Evolutionary conservation across 768 basidiomycete genomes (phyloP), one percentile per base, ranked within the genome.

Genomic region (Exidia glandulosa): DNA sequence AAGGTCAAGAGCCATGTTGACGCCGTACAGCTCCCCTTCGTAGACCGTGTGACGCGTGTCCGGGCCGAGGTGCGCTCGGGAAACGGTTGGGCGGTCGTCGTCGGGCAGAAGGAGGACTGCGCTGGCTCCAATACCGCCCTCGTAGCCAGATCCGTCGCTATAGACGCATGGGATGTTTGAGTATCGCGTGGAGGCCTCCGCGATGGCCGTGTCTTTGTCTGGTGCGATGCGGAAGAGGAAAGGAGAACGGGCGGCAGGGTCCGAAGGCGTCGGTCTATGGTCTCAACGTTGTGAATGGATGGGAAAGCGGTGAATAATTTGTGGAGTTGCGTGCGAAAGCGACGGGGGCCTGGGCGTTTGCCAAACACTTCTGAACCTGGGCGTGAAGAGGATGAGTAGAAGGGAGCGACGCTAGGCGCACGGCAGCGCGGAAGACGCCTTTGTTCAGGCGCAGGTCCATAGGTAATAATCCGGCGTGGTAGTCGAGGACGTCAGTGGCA

Each of bases 41-140:
- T 50, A 62, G 12, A 62, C 61, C 23, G 59, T 62, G 50, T 62
- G 59, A 3, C 54, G 13, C 16, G n/a, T 36, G 12, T 14, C 25
- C 4, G 10, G 19, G 7, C 61, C 61, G 13, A 62, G 33, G 29
- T 55, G 31, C 3, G 37, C 25, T 32, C 47, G 59, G 5, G 32
- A 9, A 2, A 37, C n/a, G 3, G 4, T 19, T 14, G 30, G 29
- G 13, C 10, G 13, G 10, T 30, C 27, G 37, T 45, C 48, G 32
- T 54, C 37, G 13, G 27, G 33, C 16, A n/a, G 19, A 14, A 34
- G 19, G 9, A 52, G 14, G 34, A 55, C 59, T 32, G 58, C 61
- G 10, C 59, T 45, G 14, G 58, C 59, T 12, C 61, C 61, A 27
- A 62, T 50, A 3, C 37, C 34, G 12, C 60, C 47, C n/a, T 59